Percentiles rank a stretch among this genome's conserved stretches.
Conservation (phyloP, 345 rosid genomes). For the Kandelia obovata region DNA sequence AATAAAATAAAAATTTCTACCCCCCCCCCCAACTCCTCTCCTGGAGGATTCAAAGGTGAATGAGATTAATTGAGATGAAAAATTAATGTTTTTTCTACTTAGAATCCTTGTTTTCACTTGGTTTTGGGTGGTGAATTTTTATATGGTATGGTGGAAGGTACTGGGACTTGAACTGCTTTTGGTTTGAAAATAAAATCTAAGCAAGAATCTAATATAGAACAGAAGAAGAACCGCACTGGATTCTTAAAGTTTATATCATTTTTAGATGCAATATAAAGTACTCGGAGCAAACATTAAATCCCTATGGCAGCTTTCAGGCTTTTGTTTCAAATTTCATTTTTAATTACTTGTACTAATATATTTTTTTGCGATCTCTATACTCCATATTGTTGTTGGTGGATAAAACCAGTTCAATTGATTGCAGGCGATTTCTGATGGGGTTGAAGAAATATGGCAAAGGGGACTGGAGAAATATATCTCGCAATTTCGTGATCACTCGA, state of each 20-base stretch:
- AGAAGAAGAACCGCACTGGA: not conserved
- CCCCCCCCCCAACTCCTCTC: no score
- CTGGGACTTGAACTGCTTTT: not conserved
- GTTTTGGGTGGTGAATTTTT: not conserved
- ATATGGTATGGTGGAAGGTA: not conserved
- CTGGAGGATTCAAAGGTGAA: no score
- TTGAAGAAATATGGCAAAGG: conserved; percentile 34
- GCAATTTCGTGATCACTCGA: conserved; percentile 27
- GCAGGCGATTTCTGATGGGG: conserved; percentile 34
- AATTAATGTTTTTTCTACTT: no score
- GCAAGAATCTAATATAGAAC: conserved; percentile 11
- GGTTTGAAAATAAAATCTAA: conserved; percentile 1
- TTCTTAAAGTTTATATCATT: not conserved
- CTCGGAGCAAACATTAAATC: not conserved
- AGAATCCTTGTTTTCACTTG: no score
- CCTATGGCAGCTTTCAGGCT: not conserved
- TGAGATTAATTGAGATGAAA: no score
- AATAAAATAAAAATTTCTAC: no score
- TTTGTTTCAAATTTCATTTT: no score
- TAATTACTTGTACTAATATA: no score
- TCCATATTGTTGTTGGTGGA: not conserved
- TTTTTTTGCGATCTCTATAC: no score
- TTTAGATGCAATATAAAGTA: no score
- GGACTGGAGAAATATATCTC: conserved; percentile 34
- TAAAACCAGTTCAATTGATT: not conserved